Base-by-base conservation (phyloP, 768 basidiomycete genomes). In the Hericium coralloides region DNA sequence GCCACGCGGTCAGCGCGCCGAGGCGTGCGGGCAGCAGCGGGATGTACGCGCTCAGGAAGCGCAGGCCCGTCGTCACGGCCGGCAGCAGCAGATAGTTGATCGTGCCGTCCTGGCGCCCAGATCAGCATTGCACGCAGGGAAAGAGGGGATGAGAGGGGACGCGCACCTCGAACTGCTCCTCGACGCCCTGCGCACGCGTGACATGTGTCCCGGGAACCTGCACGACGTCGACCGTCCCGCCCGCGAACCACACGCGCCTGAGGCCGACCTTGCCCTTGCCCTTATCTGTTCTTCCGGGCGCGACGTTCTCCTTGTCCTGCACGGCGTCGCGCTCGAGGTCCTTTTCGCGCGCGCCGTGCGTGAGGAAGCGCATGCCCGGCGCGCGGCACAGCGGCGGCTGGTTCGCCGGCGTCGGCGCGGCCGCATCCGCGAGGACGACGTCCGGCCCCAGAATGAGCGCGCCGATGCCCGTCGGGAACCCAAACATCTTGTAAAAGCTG, bases 401-500 rank as follows among this genome's bases (percentile, higher is more conserved):
- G 4, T 5, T 17, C 43, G 43, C 12, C n/a, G 20, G 43, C 14
- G 43, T 45, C 8, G 43, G 43, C 43, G 43, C n/a, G 14, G 20
- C n/a, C 17, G 43, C n/a, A 5, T 17, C n/a, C 1, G 43, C 43
- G 1, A 45, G n/a, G 67, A 83, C 87, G 47, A 87, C 84, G 5
- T 56, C 62, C 8, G 62, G 62, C 9, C 56, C 62, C 53, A 63
- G 62, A 26, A 93, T 68, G 4, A 93, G 74, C 12, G 89, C 89
- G 38, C 91, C 90, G 45, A 92, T 81, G 8, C 90, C 90, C 0
- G 89, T 92, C 12, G 90, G 90, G 63, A 84, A 92, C 37, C 90
- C 90, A 60, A 91, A 89, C 86, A 92, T 91, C 63, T 93, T 93
- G 72, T 93, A 93, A 64, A 92, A 91, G 47, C 86, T 89, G 54